Base-by-base conservation (phyloP, 805 yeast species). In the Yamadazyma sp. region DNA sequence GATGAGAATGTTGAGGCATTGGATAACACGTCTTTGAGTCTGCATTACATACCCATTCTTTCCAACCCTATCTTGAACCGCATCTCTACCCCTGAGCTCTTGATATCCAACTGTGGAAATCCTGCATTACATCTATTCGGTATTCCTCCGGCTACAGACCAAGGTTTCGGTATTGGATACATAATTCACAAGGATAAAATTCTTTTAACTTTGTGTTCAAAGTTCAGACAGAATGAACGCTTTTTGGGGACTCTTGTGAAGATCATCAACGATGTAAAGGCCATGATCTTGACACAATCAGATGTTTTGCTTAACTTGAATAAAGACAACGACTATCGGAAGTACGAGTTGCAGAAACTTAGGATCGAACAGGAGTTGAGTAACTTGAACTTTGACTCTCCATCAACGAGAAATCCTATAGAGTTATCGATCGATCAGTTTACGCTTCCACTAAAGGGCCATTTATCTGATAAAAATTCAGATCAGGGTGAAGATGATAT, bases 121-220 rank as follows among this genome's bases (percentile, higher is more conserved):
- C 95, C 95, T 5, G 84, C 95, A 1, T 69, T 89, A 40, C 80
- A 84, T 45, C 70, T 83, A 34, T 89, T 89, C 66, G 97, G 97
- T 0, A 89, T 89, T 54, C 95, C 96, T 3, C 96, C 97, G 3
- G 90, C 88, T 1, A 72, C 84, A 10, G 83, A 88, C 32, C 90
- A 86, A 53, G 97, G 97, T 3, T 88, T 83, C 59, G 96, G 96
- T n/a, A 75, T 89, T 24, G 96, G 95, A 4, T 89, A 89, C 57
- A 86, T 89, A 48, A 83, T 89, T 49, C 88, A 90, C 58, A 77
- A 71, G 28, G 85, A 87, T 53, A 79, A 87, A 14, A 77, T 89
- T 18, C 77, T 89, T 1, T 75, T 89, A 7, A 87, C 95, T 35
- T 83, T 85, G 3, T 80, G 93, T 18, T 87, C 96, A 10, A 89